These are phyloP conservation scores for Eleusine indica DNA, from an alignment of 176 grass and related monocot species.

Conservation along the genomic window DNA sequence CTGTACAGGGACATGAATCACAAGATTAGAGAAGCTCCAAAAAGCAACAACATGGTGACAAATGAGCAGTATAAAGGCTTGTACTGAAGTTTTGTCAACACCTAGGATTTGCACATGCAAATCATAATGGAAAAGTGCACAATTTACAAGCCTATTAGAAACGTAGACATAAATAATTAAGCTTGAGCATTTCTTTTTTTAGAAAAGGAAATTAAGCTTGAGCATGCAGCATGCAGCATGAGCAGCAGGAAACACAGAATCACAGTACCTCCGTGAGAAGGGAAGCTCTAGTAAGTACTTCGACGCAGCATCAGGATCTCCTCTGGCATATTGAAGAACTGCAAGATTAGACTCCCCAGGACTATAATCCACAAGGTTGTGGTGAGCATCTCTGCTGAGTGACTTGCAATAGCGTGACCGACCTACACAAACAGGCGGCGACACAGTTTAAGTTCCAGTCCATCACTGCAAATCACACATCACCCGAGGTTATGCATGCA, in stretches of 20 bases:
- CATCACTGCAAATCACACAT: background rate
- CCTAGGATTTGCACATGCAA: too few species aligned
- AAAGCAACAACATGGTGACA: background rate
- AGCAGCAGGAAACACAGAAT: conserved; percentile 4
- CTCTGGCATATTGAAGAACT: background rate
- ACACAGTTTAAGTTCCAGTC: background rate
- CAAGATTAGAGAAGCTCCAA: conserved; percentile 1
- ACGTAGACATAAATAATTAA: too few species aligned
- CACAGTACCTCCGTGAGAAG: conserved; percentile 78
- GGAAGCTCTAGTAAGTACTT: conserved; percentile 37
- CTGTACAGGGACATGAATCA: conserved; percentile 37
- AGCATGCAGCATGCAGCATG: background rate
- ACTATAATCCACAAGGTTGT: background rate
- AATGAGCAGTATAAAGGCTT: background rate
- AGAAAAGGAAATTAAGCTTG: too few species aligned
- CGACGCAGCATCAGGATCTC: background rate
- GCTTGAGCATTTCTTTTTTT: too few species aligned
- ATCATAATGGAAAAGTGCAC: too few species aligned
- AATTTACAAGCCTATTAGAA: too few species aligned
- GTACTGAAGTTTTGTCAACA: too few species aligned
- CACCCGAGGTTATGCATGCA: background rate
- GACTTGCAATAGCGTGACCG: background rate
- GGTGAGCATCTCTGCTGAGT: background rate
- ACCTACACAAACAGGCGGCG: background rate
- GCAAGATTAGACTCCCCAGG: background rate